phyloP scores from a whole-genome alignment of 2,329 filamentous ascomycete species.

The Epichloe elymi region DNA sequence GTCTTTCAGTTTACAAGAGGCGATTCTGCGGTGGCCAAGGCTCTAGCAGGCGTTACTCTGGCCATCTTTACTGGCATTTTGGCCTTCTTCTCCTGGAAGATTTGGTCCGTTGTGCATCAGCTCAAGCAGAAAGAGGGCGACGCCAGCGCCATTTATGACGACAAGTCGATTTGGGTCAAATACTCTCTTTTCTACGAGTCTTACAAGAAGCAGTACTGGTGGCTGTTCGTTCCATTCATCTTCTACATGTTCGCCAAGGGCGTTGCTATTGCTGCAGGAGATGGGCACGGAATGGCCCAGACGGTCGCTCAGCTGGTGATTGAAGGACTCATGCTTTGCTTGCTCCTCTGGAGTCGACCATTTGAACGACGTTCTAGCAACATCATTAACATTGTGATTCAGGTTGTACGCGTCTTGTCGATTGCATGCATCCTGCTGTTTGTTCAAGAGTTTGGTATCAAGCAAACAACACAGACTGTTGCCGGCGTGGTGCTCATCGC shows the following conservation, averaged over 20 bases:
- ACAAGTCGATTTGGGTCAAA: constrained; percentile 85
- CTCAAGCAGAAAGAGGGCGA: constrained; percentile 69
- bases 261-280: constrained; percentile 67
- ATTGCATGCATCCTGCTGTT: constrained; percentile 84
- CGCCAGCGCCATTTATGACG: constrained; percentile 60
- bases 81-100: constrained; percentile 73
- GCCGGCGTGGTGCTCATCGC: constrained; percentile 87
- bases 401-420: constrained; percentile 77
- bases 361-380: constrained; percentile 80
- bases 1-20: constrained; percentile 89
- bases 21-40: constrained; percentile 87
- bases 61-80: constrained; percentile 68
- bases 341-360: constrained; percentile 75
- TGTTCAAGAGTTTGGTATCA: constrained; percentile 81
- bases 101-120: constrained; percentile 61
- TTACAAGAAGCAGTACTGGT: constrained; percentile 93
- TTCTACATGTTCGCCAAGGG: constrained; percentile 86
- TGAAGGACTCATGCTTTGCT: constrained; percentile 62
- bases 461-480: constrained; percentile 85
- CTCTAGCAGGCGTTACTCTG: constrained; percentile 70
- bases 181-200: constrained; percentile 97
- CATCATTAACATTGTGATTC: constrained; percentile 87
- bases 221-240: constrained; percentile 84
- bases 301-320: constrained; percentile 67
- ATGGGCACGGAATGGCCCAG: constrained; percentile 76